Conservation (phyloP, 2,329 filamentous ascomycete species). For the Coniella vitis region DNA sequence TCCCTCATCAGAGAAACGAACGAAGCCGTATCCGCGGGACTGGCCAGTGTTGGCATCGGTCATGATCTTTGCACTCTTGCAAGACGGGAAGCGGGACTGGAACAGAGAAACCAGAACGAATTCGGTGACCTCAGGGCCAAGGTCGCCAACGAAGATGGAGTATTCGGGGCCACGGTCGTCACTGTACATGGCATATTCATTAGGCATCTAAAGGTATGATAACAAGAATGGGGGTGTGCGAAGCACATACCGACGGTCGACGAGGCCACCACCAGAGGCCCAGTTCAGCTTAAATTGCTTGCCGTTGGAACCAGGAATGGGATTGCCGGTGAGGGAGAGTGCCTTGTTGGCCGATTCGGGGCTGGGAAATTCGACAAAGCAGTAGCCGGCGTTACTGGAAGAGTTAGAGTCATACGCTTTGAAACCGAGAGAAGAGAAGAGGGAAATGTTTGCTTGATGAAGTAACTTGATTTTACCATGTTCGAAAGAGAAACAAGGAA, state of each 20-base stretch:
- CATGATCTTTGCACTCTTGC: constrained; percentile 99
- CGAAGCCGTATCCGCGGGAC: constrained; percentile 96
- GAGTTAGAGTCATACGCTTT: constrained; percentile 6
- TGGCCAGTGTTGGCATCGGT: constrained; percentile 96
- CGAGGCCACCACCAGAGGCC: constrained; percentile 92
- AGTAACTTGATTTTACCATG: too few relatives aligned
- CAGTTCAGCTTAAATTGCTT: constrained; percentile 99
- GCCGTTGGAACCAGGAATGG: constrained; percentile 80
- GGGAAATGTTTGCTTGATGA: too few relatives aligned
- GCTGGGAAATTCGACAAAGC: constrained; percentile 71
- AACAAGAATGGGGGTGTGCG: too few relatives aligned
- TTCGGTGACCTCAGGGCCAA: constrained; percentile 97
- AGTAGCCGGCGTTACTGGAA: constrained; percentile 88
- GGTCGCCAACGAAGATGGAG: constrained; percentile 95
- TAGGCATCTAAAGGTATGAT: not conserved
- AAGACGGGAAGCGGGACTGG: constrained; percentile 90
- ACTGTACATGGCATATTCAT: constrained; percentile 37
- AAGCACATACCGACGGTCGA: constrained; percentile 72
- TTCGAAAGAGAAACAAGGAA: too few relatives aligned
- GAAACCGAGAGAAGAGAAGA: too few relatives aligned
- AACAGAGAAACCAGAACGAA: constrained; percentile 96
- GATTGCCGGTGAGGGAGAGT: constrained; percentile 76
- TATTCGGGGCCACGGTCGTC: constrained; percentile 95
- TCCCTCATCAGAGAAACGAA: constrained; percentile 90
- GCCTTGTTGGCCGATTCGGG: constrained; percentile 86